Evolutionary conservation across 2,329 filamentous ascomycete genomes (phyloP), one percentile per base, ranked within the genome.

Genomic region (Claviceps monticola): DNA sequence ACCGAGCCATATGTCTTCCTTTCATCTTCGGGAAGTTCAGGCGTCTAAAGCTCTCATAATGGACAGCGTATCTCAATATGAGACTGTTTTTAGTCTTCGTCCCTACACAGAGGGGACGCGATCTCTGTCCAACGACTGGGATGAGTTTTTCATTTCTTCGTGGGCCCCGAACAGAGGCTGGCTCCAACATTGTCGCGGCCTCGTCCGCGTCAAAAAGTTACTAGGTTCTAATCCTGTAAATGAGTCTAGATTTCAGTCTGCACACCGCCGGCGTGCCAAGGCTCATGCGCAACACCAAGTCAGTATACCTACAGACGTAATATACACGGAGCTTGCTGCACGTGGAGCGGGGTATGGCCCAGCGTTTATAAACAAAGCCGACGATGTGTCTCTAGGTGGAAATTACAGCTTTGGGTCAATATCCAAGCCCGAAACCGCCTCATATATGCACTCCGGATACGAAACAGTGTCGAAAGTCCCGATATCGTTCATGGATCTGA

Each of bases 101-200:
- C 50, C 60, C 0, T 61, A 62, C 34, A 57, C 60, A 1, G 60
- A 66, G 41, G 62, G 62, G 4, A 62, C 61, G 0, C 54, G 58
- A 3, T 59, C 59, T 0, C 60, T 65, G 13, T 72, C 71, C 0
- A 71, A 72, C 29, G 60, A 64, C 3, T 79, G 76, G 75, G 69
- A 76, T 47, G 75, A 78, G 58, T 82, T 82, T 62, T 64, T 69
- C 1, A 75, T 83, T 29, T 76, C 70, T 44, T 79, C 78, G 0
- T 79, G 72, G 71, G 70, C 71, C 0, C 66, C 69, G 13, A 68
- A 64, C 13, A 68, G 74, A 39, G 73, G 74, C 8, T 82, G 79
- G 79, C 71, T 73, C 1, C 75, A 82, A 57, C 74, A 83, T 57
- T 81, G 78, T 59, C 68, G 71, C 48, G 76, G 76, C 19, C 64